Evolutionary conservation across 2,329 filamentous ascomycete species (phyloP).

Genomic region (Coccinonectria pachysandricola): DNA sequence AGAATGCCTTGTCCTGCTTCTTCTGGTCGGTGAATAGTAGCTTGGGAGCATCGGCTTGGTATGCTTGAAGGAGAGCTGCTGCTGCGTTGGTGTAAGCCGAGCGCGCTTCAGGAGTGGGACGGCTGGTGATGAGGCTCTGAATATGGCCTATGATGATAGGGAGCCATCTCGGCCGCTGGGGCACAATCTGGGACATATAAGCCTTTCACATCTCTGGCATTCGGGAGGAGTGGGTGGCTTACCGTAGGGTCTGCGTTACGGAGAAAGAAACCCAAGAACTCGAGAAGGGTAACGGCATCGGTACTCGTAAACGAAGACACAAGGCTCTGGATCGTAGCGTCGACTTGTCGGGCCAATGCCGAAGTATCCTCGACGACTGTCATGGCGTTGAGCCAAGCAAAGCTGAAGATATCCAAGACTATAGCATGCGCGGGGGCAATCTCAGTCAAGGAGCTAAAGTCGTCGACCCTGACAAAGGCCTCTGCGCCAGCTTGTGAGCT

Average conservation of each 20-base stretch:
- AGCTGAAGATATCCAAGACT: slow-evolving; percentile 44
- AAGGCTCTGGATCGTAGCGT: slow-evolving; percentile 36
- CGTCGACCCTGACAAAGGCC: slow-evolving; percentile 36
- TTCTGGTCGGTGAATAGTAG: slow-evolving; percentile 42
- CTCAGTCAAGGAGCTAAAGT: slow-evolving; percentile 46
- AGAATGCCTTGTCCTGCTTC: slow-evolving; percentile 40
- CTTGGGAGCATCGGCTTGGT: slow-evolving; percentile 33
- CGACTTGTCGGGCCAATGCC: slow-evolving; percentile 31
- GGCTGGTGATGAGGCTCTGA: slow-evolving; percentile 41
- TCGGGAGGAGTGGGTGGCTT: no score
- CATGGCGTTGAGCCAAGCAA: slow-evolving; percentile 45
- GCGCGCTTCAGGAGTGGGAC: slow-evolving; percentile 44
- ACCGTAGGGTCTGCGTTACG: slow-evolving; percentile 39
- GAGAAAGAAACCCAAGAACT: slow-evolving; percentile 44
- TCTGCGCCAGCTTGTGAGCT: slow-evolving; percentile 40
- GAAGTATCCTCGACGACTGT: slow-evolving; percentile 19
- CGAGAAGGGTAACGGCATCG: slow-evolving; percentile 48
- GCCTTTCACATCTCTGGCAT: no score
- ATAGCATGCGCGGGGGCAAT: slow-evolving; percentile 43
- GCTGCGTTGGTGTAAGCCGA: slow-evolving; percentile 50
- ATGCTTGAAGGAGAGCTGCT: slow-evolving; percentile 46
- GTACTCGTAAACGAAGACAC: slow-evolving; percentile 46
- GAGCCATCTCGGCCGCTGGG: slow-evolving; percentile 44
- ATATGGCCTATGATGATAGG: slow-evolving; percentile 35
- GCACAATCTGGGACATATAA: slow-evolving; percentile 32